Conservation (phyloP, 2,329 filamentous ascomycete species). For the Aureobasidium mangrovei region DNA sequence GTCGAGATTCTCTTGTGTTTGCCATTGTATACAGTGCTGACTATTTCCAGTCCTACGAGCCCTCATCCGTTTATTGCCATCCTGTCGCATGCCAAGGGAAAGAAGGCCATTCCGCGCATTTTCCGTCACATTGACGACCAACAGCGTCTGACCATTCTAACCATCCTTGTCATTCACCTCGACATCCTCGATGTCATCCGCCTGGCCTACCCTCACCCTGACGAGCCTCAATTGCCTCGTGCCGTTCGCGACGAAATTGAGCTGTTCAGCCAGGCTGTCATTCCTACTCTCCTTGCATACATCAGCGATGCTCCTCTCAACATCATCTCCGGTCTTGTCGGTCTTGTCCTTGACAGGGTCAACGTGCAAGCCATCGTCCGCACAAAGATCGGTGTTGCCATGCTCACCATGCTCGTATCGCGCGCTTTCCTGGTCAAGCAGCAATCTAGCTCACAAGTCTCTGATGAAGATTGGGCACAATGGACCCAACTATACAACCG, state of each 20-base stretch:
- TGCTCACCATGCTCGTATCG: constrained; percentile 89
- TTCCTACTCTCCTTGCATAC: constrained; percentile 82
- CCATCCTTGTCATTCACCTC: constrained; percentile 89
- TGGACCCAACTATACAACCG: constrained; percentile 78
- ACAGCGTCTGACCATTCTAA: constrained; percentile 88
- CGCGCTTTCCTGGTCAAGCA: constrained; percentile 91
- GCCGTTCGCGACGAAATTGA: constrained; percentile 86
- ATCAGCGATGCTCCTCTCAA: constrained; percentile 84
- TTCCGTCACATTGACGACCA: constrained; percentile 90
- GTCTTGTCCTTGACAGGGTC: constrained; percentile 69
- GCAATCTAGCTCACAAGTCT: constrained; percentile 55
- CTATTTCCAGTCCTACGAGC: constrained; percentile 51
- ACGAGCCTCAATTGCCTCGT: constrained; percentile 63
- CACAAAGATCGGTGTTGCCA: constrained; percentile 78
- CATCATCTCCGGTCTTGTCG: constrained; percentile 83
- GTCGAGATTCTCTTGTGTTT: constrained; percentile 17
- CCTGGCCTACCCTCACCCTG: constrained; percentile 61
- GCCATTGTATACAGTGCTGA: constrained; percentile 9
- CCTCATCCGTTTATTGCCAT: constrained; percentile 93
- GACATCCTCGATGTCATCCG: constrained; percentile 87
- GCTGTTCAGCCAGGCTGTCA: constrained; percentile 77
- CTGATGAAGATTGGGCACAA: constrained; percentile 66
- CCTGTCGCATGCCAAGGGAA: constrained; percentile 88
- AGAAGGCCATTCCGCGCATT: constrained; percentile 88
- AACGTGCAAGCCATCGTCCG: constrained; percentile 78